These are phyloP conservation scores for Scalesia atractyloides DNA, from an alignment of 129 eudicot species.

Conservation along the genomic window DNA sequence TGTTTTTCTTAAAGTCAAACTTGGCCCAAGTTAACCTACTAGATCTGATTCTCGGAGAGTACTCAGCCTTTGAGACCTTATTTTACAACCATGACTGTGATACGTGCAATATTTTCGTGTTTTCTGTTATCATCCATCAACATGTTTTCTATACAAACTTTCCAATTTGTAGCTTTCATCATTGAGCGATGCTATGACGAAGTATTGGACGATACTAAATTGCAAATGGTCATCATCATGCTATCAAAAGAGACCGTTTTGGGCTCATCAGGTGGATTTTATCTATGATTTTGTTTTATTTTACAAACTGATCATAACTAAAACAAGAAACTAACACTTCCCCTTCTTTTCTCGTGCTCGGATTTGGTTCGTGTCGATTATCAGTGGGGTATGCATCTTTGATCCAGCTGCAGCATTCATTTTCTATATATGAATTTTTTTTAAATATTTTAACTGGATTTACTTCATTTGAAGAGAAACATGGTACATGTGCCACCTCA, in stretches of 20 bases:
- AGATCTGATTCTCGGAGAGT: too few species aligned
- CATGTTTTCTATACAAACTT: neutral
- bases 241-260: neutral
- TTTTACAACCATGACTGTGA: too few species aligned
- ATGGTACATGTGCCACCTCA: conserved; percentile 76
- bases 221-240: neutral
- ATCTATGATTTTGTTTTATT: neutral
- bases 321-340: neutral
- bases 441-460: conserved; percentile 12
- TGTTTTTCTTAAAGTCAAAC: too few species aligned
- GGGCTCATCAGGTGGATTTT: neutral
- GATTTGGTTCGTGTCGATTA: neutral
- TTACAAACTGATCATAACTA: neutral
- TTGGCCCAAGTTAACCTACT: too few species aligned
- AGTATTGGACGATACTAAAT: conserved; percentile 1
- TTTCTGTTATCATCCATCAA: neutral
- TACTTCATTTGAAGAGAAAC: conserved; percentile 66
- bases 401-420: conserved; percentile 4
- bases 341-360: neutral
- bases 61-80: too few species aligned
- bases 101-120: too few species aligned
- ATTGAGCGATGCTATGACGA: neutral
- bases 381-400: conserved; percentile 25
- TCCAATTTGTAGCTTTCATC: neutral
- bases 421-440: neutral